Conservation (phyloP, 192 early-diverging fungal species). For the Chytriomyces sp. region DNA sequence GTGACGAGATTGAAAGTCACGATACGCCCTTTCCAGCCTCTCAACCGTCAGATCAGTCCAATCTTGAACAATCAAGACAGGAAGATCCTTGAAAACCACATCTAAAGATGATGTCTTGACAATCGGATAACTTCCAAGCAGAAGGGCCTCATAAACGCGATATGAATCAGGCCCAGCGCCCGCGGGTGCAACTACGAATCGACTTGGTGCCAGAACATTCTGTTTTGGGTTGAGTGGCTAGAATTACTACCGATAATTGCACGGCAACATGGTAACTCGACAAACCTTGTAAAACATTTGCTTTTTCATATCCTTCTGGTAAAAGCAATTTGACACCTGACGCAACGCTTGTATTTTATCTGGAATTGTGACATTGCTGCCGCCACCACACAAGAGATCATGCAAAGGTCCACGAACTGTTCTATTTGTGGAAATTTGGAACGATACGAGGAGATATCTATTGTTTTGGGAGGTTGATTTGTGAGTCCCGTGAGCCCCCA, state of each 20-base stretch:
- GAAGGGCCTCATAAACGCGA: conserved; percentile 16
- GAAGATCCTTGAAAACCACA: background rate
- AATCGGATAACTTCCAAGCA: background rate
- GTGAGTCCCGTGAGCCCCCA: no score
- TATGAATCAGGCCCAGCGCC: conserved; percentile 19
- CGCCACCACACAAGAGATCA: background rate
- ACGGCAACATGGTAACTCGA: no score
- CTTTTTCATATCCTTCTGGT: background rate
- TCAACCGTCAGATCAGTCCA: conserved; percentile 8
- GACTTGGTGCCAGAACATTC: background rate
- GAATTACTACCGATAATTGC: no score
- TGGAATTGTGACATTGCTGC: background rate
- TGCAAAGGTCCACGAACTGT: background rate
- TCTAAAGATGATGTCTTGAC: conserved; percentile 3
- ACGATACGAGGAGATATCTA: conserved; percentile 7
- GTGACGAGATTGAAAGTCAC: background rate
- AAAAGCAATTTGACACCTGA: background rate
- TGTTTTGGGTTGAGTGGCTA: no score
- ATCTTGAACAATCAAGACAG: conserved; percentile 2
- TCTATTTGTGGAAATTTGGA: background rate
- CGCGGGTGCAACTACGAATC: conserved; percentile 10
- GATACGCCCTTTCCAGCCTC: background rate
- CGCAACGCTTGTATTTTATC: background rate
- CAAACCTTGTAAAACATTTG: background rate
- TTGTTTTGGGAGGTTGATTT: no score